Evolutionary conservation across 78 protist species (phyloP).

Genomic region (Dictyostelium firmibasis): DNA sequence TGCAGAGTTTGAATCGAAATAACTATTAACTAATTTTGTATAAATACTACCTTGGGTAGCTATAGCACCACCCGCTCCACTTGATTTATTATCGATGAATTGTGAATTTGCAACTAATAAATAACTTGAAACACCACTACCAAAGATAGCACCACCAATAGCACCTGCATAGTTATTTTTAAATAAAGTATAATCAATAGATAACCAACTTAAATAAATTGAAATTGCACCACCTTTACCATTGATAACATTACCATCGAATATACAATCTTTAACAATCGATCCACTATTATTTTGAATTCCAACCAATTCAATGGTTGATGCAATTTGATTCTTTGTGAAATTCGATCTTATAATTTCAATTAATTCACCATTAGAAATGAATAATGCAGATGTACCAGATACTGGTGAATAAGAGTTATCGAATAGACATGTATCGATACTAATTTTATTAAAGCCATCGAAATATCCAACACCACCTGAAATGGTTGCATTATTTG

Average conservation of each 20-base stretch:
- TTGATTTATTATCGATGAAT: neutral
- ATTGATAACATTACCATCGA: neutral
- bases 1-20: neutral
- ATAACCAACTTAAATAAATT: neutral
- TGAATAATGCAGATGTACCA: neutral
- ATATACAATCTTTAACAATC: neutral
- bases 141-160: constrained; percentile 9
- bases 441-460: neutral
- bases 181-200: neutral
- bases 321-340: neutral
- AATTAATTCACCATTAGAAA: neutral
- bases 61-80: neutral
- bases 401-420: neutral
- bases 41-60: neutral
- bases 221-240: constrained; percentile 29
- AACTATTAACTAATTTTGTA: neutral
- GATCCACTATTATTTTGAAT: neutral
- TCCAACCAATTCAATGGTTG: no score
- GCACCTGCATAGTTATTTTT: neutral
- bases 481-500: neutral
- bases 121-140: neutral
- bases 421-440: neutral
- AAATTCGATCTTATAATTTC: neutral
- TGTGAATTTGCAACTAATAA: neutral
- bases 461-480: neutral